phyloP scores from a whole-genome alignment of 495 filamentous ascomycete species.

The Letharia columbiana region DNA sequence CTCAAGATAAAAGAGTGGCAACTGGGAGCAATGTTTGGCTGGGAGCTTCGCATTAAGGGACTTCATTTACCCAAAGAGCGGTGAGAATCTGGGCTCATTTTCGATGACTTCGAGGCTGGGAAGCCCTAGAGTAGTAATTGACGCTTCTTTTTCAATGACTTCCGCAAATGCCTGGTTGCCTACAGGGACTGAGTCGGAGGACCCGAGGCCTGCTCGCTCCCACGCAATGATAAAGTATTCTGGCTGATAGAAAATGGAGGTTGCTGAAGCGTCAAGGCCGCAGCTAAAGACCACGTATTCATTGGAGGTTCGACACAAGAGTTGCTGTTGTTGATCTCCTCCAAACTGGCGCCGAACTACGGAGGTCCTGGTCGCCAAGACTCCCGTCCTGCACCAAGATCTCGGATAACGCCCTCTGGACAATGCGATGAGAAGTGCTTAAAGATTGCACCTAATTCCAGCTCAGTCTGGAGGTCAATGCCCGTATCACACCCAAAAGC shows the following conservation, averaged over 20 bases:
- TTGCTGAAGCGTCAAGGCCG: neutral
- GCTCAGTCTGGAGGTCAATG: no score
- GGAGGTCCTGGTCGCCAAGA: no score
- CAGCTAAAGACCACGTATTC: neutral
- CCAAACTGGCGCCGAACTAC: neutral
- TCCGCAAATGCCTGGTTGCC: constrained; percentile 1
- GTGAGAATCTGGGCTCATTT: neutral
- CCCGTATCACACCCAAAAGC: no score
- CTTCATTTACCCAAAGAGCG: neutral
- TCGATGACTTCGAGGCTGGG: neutral
- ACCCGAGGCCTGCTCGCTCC: neutral
- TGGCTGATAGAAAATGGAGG: neutral
- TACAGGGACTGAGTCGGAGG: neutral
- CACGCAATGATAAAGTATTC: neutral
- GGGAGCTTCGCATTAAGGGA: neutral
- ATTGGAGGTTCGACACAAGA: neutral
- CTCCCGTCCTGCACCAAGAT: no score
- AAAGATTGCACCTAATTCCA: no score
- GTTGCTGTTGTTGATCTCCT: neutral
- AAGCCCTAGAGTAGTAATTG: neutral
- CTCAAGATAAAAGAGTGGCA: neutral
- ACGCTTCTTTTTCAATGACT: neutral
- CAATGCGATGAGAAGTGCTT: no score
- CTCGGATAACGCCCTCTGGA: no score
- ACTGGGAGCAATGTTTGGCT: neutral